phyloP scores from a whole-genome alignment of 768 basidiomycete species.

The Tylopilus sp. region DNA sequence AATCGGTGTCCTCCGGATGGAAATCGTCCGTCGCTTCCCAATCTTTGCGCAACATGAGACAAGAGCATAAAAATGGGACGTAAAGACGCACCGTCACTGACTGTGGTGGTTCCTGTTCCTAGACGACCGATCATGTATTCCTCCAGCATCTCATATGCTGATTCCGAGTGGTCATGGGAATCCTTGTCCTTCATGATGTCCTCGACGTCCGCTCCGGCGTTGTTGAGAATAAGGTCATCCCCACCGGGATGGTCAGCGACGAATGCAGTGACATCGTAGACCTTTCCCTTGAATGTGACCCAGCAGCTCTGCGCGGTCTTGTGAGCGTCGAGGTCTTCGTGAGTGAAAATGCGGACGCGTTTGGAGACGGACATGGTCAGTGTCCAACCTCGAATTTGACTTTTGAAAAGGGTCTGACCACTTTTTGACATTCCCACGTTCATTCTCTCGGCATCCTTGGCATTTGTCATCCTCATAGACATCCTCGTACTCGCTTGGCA shows the following conservation, averaged over 20 bases:
- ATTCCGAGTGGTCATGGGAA: conserved; percentile 87
- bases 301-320: conserved; percentile 64
- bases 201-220: conserved; percentile 83
- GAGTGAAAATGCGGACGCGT: conserved; percentile 69
- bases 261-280: conserved; percentile 89
- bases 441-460: neutral
- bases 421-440: conserved; percentile 15
- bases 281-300: conserved; percentile 75
- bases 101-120: conserved; percentile 68
- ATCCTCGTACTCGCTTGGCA: conserved; percentile 15
- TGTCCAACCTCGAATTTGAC: neutral
- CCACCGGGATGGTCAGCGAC: conserved; percentile 91
- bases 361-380: conserved; percentile 52
- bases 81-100: conserved; percentile 66
- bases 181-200: conserved; percentile 73
- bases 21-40: conserved; percentile 92
- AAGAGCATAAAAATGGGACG: neutral
- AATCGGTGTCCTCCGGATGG: conserved; percentile 86
- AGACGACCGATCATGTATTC: conserved; percentile 85
- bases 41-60: conserved; percentile 42
- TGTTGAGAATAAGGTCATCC: conserved; percentile 81
- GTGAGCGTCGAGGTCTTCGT: conserved; percentile 71
- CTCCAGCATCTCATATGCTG: conserved; percentile 88
- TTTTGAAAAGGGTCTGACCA: neutral
- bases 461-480: no score